Evolutionary conservation across 2,329 filamentous ascomycete genomes (phyloP).

Genomic region (Verticillium nubilum): DNA sequence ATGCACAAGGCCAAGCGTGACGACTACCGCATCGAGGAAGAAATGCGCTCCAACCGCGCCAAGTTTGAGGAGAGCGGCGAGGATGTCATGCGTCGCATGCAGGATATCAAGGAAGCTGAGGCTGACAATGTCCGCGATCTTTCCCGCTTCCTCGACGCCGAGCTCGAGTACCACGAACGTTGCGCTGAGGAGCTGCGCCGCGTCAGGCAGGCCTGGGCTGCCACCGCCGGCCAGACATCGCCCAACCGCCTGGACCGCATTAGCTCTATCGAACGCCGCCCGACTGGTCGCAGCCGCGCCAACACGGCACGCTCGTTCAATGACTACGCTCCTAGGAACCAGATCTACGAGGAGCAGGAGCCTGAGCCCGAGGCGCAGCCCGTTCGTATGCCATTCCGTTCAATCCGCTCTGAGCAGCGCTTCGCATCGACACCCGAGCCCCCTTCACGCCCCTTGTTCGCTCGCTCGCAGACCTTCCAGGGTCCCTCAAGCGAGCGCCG

Average conservation of each 20-base stretch:
- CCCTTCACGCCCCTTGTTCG: constrained; percentile 28
- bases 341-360: constrained; percentile 22
- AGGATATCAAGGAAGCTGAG: constrained; percentile 92
- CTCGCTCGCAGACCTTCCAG: constrained; percentile 34
- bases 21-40: constrained; percentile 89
- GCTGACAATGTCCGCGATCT: constrained; percentile 76
- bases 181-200: constrained; percentile 75
- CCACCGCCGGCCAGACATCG: constrained; percentile 19
- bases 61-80: constrained; percentile 96
- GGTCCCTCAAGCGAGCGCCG: constrained; percentile 12
- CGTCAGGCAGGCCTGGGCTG: constrained; percentile 40
- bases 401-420: constrained; percentile 19
- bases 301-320: constrained; percentile 32
- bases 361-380: constrained; percentile 22
- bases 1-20: constrained; percentile 92
- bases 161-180: constrained; percentile 86
- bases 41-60: constrained; percentile 81
- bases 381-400: constrained; percentile 39
- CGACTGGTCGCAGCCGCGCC: constrained; percentile 13
- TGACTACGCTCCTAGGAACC: constrained; percentile 26
- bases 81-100: constrained; percentile 87
- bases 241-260: constrained; percentile 4
- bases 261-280: constrained; percentile 28
- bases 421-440: constrained; percentile 26
- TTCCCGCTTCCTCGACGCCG: constrained; percentile 76